Evolutionary conservation across 345 rosid genomes (phyloP).

Genomic region (Eucalyptus pumila): DNA sequence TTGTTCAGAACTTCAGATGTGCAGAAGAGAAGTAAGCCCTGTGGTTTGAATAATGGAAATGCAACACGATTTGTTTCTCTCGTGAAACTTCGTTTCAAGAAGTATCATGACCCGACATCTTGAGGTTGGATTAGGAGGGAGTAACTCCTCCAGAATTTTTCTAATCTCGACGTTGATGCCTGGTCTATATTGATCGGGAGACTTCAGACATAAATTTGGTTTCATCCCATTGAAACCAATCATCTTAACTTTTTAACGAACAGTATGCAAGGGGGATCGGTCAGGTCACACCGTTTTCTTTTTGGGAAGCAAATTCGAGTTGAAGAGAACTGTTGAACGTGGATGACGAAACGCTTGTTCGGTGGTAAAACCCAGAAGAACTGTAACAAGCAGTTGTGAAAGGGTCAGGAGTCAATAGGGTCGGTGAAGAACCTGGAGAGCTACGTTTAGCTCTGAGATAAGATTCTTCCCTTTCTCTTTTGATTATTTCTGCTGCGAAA

Average conservation of each 20-base stretch:
- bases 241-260: not conserved
- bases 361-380: not conserved
- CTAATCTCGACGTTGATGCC: not conserved
- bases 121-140: not conserved
- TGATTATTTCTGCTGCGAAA: no score
- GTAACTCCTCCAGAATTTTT: not conserved
- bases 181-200: not conserved
- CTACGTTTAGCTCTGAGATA: no score
- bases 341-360: not conserved
- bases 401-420: no score
- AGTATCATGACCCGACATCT: no score
- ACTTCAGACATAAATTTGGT: not conserved
- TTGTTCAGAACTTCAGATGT: not conserved
- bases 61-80: no score
- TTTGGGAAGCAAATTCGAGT: no score
- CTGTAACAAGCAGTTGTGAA: not conserved
- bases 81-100: not conserved
- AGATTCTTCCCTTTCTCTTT: no score
- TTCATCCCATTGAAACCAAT: not conserved
- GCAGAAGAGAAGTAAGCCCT: no score
- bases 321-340: not conserved
- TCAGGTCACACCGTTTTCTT: not conserved
- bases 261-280: not conserved
- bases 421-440: no score
- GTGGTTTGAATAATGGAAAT: not conserved